phyloP scores from a whole-genome alignment of 768 basidiomycete genomes.

The Kwoniella dendrophila region DNA sequence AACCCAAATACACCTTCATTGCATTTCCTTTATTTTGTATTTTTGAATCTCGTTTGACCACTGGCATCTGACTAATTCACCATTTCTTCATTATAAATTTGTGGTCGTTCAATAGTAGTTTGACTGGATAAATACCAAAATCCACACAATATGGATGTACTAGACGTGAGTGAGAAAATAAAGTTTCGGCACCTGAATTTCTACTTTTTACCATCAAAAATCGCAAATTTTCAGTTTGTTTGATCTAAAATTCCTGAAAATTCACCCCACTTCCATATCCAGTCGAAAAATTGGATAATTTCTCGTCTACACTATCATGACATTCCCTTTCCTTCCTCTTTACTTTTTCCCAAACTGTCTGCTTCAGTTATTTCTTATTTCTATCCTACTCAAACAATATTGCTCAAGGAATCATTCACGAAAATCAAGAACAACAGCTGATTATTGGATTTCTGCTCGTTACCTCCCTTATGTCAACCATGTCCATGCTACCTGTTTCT shows the following conservation, averaged over 20 bases:
- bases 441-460: neutral
- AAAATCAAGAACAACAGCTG: too few species aligned
- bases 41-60: too few species aligned
- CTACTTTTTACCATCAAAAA: neutral
- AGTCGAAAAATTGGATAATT: neutral
- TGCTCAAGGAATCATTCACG: neutral
- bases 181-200: neutral
- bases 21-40: too few species aligned
- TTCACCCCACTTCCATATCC: neutral
- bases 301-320: too few species aligned
- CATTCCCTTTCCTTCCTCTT: too few species aligned
- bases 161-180: constrained; percentile 17
- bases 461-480: constrained; percentile 3
- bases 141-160: constrained; percentile 16
- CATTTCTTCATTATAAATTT: neutral
- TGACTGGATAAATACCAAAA: neutral
- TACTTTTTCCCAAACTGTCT: too few species aligned
- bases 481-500: neutral
- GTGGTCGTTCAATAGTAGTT: neutral
- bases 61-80: too few species aligned
- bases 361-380: neutral
- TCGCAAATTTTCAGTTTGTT: too few species aligned
- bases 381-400: neutral
- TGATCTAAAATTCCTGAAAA: neutral
- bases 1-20: too few species aligned